Evolutionary conservation across 768 basidiomycete species (phyloP).

Genomic region (Udeniomyces megalosporus): DNA sequence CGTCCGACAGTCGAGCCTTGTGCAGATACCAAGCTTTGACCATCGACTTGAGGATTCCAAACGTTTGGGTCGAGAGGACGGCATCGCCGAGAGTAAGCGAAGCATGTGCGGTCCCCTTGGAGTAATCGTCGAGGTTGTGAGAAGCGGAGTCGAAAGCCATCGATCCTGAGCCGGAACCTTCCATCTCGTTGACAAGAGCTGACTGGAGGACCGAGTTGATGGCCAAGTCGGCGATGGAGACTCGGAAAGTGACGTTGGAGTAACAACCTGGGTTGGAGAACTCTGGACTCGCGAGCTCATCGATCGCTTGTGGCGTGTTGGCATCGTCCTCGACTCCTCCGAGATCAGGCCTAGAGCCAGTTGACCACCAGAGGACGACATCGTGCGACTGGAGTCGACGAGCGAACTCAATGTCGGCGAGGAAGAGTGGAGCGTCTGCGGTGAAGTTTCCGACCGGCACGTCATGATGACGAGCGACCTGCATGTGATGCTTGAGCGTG

Average conservation of each 20-base stretch:
- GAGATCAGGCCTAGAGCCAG: constrained; percentile 70
- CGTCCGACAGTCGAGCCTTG: constrained; percentile 46
- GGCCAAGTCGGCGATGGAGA: constrained; percentile 78
- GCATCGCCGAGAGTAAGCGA: constrained; percentile 78
- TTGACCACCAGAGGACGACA: constrained; percentile 92
- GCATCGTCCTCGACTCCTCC: constrained; percentile 84
- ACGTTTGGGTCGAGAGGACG: constrained; percentile 70
- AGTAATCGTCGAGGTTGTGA: constrained; percentile 77
- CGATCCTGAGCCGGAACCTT: constrained; percentile 72
- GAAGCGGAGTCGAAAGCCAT: constrained; percentile 88
- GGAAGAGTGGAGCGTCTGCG: constrained; percentile 68
- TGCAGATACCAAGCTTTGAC: constrained; percentile 83
- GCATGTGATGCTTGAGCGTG: constrained; percentile 64
- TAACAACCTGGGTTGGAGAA: constrained; percentile 74
- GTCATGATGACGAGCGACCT: constrained; percentile 78
- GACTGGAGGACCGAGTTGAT: constrained; percentile 90
- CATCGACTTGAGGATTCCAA: constrained; percentile 68
- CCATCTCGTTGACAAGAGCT: constrained; percentile 86
- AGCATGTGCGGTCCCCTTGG: constrained; percentile 41
- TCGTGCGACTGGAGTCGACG: constrained; percentile 74
- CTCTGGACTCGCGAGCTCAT: constrained; percentile 65
- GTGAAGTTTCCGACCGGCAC: constrained; percentile 85
- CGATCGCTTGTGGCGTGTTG: constrained; percentile 41
- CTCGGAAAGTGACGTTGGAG: constrained; percentile 78
- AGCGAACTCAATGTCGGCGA: constrained; percentile 82